Percentiles rank a stretch among this genome's conserved stretches.
phyloP scores from a whole-genome alignment of 2,329 filamentous ascomycete genomes.

The Fusarium austroafricanum region DNA sequence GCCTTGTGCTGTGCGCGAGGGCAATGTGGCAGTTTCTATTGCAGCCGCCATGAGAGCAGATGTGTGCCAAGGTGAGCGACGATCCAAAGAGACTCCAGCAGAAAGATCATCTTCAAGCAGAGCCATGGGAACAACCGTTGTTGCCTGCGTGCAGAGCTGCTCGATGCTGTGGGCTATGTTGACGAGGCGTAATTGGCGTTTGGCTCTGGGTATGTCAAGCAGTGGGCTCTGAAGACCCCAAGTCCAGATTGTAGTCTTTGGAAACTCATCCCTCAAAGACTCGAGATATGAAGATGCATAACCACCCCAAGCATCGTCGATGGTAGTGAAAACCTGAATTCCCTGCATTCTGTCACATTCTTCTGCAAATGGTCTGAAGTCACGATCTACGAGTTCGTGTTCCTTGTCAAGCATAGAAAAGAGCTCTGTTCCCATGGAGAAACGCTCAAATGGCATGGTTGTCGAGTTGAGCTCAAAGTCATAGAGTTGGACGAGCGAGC shows the following conservation, averaged over 20 bases:
- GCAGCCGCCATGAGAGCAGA: slow-evolving; percentile 81
- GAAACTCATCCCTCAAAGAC: slow-evolving; percentile 87
- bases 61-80: slow-evolving; percentile 79
- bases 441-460: slow-evolving; percentile 89
- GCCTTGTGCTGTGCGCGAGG: slow-evolving; percentile 72
- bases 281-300: slow-evolving; percentile 81
- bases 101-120: slow-evolving; percentile 69
- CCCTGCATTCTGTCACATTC: slow-evolving; percentile 94
- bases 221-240: slow-evolving; percentile 81
- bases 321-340: slow-evolving; percentile 78
- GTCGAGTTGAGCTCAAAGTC: slow-evolving; percentile 87
- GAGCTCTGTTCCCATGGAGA: slow-evolving; percentile 83
- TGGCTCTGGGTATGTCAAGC: slow-evolving; percentile 65
- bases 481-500: slow-evolving; percentile 85
- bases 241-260: slow-evolving; percentile 86
- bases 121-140: slow-evolving; percentile 81
- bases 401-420: slow-evolving; percentile 80
- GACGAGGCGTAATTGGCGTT: slow-evolving; percentile 66
- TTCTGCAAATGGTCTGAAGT: slow-evolving; percentile 87
- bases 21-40: slow-evolving; percentile 82
- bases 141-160: slow-evolving; percentile 76
- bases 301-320: slow-evolving; percentile 85
- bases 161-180: slow-evolving; percentile 81
- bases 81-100: slow-evolving; percentile 68
- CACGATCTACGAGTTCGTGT: slow-evolving; percentile 89